These are phyloP conservation scores for Sophora flavescens DNA, from an alignment of 306 rosid species.

Conservation along the genomic window DNA sequence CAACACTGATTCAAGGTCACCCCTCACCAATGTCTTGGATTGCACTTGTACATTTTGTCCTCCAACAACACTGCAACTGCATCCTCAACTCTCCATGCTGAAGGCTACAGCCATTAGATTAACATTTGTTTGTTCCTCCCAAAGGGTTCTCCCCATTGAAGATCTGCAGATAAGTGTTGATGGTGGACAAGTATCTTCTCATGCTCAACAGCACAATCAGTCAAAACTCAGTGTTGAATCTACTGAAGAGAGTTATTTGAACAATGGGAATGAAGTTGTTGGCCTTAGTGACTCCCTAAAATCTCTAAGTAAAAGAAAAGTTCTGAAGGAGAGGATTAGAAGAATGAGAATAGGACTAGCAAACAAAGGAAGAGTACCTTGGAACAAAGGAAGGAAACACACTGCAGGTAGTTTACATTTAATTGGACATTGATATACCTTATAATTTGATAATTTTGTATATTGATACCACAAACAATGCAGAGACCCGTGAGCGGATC, in stretches of 20 bases:
- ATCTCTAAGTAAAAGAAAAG: conserved; percentile 36
- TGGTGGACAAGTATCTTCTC: conserved; percentile 46
- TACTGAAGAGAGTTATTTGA: conserved; percentile 38
- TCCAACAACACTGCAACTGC: conserved; percentile 34
- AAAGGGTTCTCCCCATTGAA: conserved; percentile 48
- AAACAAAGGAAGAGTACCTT: conserved; percentile 87
- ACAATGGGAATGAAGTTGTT: conserved; percentile 33
- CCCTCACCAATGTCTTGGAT: conserved; percentile 51
- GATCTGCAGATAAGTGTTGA: conserved; percentile 47
- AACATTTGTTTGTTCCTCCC: conserved; percentile 46
- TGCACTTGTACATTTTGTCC: conserved; percentile 40
- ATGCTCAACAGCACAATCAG: conserved; percentile 32
- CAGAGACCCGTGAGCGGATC: conserved; percentile 82
- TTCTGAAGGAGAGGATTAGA: conserved; percentile 69
- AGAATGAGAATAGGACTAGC: conserved; percentile 82
- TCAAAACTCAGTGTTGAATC: conserved; percentile 41
- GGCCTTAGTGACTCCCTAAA: conserved; percentile 38
- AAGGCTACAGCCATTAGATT: conserved; percentile 45
- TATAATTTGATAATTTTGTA: conserved; percentile 39
- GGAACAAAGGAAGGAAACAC: conserved; percentile 97
- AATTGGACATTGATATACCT: conserved; percentile 21
- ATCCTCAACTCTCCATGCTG: conserved; percentile 43
- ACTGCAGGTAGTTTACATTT: conserved; percentile 60
- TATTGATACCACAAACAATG: conserved; percentile 37
- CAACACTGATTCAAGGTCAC: conserved; percentile 43